Evolutionary conservation across 192 early-diverging fungal species (phyloP), one percentile per base, ranked within the genome.

Genomic region (Lobosporangium transversale): DNA sequence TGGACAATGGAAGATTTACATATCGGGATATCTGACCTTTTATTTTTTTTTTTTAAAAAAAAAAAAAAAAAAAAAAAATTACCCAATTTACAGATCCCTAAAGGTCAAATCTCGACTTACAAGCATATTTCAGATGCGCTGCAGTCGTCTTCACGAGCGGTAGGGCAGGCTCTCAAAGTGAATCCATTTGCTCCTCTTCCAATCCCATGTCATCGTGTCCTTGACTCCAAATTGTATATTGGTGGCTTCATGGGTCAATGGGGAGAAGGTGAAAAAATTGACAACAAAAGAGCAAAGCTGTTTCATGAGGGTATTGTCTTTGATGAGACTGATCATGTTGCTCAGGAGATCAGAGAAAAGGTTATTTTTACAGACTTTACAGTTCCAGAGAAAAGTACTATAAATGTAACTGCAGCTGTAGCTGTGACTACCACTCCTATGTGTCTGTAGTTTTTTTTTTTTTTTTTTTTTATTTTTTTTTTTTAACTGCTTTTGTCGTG

Each of bases 141-240:
- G 31, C 64, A 70, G n/a, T 87, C 88, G 7, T 81, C 80, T 0
- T 87, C 90, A 15, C 80, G 91, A 0, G 89, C 89, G 0, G 89
- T 93, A 0, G 91, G 91, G 1, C 86, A 88, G 20, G 91, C 90
- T 10, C 73, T 93, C 49, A 55, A 81, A 20, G 73, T 82, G 52
- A 93, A 93, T 60, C 91, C 91, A 3, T 93, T 89, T 62, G 84
- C 82, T 23, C 91, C 91, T 23, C 55, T 83, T 7, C 91, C 89
- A 6, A 82, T 93, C 0, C 90, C 91, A 2, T 93, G 91, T 66
- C 90, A 93, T 66, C 84, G 91, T 12, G 86, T 93, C 20, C 59
- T 91, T 55, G 83, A 87, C 11, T 70, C 86, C 3, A 83, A 89
- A 63, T 73, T 78, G 48, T 86, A 84, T 37, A 81, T 93, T n/a